Conservation (phyloP, 768 basidiomycete genomes). For the Phlebiopsis flavidoalba region DNA sequence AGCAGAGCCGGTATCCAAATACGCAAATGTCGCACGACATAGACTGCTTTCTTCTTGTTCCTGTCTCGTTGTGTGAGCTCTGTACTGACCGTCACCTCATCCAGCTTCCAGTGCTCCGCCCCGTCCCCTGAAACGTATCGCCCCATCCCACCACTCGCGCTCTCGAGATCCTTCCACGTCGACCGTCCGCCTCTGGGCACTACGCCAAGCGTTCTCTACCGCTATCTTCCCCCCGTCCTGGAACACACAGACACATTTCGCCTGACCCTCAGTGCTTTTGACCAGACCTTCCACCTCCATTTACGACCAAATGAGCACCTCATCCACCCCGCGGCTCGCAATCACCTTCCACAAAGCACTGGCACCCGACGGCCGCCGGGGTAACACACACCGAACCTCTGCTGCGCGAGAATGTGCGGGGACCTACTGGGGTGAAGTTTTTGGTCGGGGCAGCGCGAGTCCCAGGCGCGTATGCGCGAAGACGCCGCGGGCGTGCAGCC, state of each 20-base stretch:
- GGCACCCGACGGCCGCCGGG: conserved; percentile 43
- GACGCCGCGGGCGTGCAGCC: conserved; percentile 52
- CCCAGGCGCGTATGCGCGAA: conserved; percentile 52
- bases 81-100: neutral
- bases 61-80: too few species aligned
- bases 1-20: neutral
- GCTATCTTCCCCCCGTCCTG: conserved; percentile 40
- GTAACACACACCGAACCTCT: conserved; percentile 54
- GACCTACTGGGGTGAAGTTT: conserved; percentile 76
- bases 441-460: conserved; percentile 50
- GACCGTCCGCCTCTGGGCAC: conserved; percentile 1
- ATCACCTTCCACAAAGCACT: conserved; percentile 59
- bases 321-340: conserved; percentile 72
- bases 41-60: neutral
- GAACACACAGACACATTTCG: conserved; percentile 69
- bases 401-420: conserved; percentile 56
- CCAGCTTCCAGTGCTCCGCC: conserved; percentile 25
- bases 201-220: conserved; percentile 24
- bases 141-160: conserved; percentile 32
- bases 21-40: neutral
- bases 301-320: conserved; percentile 75
- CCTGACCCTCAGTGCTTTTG: conserved; percentile 61
- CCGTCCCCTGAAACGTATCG: conserved; percentile 30
- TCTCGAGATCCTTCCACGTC: conserved; percentile 39
- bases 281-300: conserved; percentile 64